A percentile compares a stretch with the other conserved stretches of the same genome.
Conservation (phyloP, 148 eudicot species). For the Arbutus unedo region DNA sequence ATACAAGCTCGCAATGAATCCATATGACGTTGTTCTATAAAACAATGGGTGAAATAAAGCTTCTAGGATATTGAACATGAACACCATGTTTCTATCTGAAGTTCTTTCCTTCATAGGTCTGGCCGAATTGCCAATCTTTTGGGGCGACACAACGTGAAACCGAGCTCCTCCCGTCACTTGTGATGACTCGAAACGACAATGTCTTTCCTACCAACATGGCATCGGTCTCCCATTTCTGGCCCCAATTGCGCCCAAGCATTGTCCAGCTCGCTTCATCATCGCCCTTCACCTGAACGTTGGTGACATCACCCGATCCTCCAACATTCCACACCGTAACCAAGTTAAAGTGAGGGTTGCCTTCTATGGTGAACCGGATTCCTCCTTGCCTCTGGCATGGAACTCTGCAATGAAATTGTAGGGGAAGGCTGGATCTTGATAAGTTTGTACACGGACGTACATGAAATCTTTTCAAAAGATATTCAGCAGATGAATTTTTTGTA, state of each 20-base stretch:
- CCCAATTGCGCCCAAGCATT: neutral
- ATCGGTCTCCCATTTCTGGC: slow-evolving; percentile 6
- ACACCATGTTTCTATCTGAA: neutral
- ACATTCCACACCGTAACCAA: slow-evolving; percentile 45
- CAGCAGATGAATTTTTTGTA: neutral
- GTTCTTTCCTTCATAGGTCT: slow-evolving; percentile 7
- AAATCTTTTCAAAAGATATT: neutral
- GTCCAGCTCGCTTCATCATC: slow-evolving; percentile 26
- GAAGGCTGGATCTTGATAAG: too few species aligned
- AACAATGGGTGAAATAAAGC: neutral
- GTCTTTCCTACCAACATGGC: neutral
- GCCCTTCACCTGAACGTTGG: neutral
- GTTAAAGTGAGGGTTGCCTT: slow-evolving; percentile 42
- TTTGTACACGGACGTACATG: neutral
- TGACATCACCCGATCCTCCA: slow-evolving; percentile 24
- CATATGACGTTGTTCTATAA: neutral
- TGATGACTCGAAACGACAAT: neutral
- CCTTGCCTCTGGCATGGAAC: slow-evolving; percentile 40
- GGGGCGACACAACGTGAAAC: neutral
- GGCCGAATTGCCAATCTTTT: slow-evolving; percentile 2
- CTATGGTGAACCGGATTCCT: slow-evolving; percentile 35
- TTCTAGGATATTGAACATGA: neutral
- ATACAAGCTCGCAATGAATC: neutral
- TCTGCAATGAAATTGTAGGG: slow-evolving; percentile 15
- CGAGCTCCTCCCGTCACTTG: neutral